Evolutionary conservation across 2,329 filamentous ascomycete genomes (phyloP), one percentile per base, ranked within the genome.

Genomic region (Dryadomyces quercivorus): DNA sequence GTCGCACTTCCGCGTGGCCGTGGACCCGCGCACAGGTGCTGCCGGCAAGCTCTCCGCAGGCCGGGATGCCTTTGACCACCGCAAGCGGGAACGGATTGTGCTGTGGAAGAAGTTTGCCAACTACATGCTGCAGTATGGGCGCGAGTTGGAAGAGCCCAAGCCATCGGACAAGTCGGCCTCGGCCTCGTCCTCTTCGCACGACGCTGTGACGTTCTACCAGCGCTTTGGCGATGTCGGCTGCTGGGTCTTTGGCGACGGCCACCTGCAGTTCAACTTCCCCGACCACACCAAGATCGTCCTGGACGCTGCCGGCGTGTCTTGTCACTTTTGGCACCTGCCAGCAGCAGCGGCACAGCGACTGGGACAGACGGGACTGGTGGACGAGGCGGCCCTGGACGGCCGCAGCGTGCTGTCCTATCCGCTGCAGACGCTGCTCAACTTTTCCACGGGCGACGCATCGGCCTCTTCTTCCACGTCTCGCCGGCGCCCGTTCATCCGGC

Each of bases 241-340:
- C 67, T 91, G 86, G 86, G 82, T 83, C 51, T 92, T 92, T 63
- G 80, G 79, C 55, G 86, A 92, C 64, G 88, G 88, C 2, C 86
- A 88, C 62, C 76, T 91, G 60, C 55, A 89, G 79, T 87, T 92
- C 69, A 92, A 93, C 70, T 93, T 93, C 67, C 87, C 88, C 2
- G 88, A 93, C 61, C 88, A 93, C 66, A 92, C 88, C 56, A 93
- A 93, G 69, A 79, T 93, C 54, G 84, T 92, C 13, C 71, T 93
- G 26, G 87, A 88, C 56, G 72, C 84, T 1, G 80, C 85, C 34
- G 87, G 85, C n/a, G 81, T 77, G 1, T 85, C 82, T 75, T 85
- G 86, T 61, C 85, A 88, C 64, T 88, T 90, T 64, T 86, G 86
- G 71, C 84, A 88, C 63, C 78, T 91, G 20, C 81, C 85, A 0